Evolutionary conservation across 345 rosid species (phyloP), one percentile per base, ranked within the genome.

Genomic region (Dovyalis caffra): DNA sequence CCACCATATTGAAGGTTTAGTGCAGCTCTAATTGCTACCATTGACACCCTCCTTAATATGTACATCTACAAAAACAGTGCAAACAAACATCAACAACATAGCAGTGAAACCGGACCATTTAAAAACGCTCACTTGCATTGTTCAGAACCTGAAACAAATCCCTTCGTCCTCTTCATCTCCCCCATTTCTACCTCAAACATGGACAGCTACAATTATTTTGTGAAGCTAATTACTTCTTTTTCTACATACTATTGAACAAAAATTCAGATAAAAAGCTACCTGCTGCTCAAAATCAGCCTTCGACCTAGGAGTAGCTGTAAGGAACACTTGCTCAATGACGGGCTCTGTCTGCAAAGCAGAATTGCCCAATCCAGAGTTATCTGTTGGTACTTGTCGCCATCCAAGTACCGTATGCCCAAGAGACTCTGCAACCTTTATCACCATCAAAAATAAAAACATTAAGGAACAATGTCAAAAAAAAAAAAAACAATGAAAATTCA

Each of bases 21-120:
- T 0, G 98, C 97, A 72, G 97, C 91, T 71, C 95, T 87, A 66
- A 96, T 96, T n/a, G 98, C 95, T 71, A 86, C 97, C 99, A 96
- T 96, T 29, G 99, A 88, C 69, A 93, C 83, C 83, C 97, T 90
- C 75, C 99, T 76, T 62, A 96, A 86, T 73, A 96, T 93, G 77
- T 96, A 96, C 98, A 96, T 92, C 99, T 96, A 87, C 29, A 76
- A 64, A 56, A 83, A 62, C 60, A 84, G 57, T 11, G 32, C 20
- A 35, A 21, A 69, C 45, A 67, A 58, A 6, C 34, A 72, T 63
- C 61, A 73, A 64, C 33, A 31, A 0, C 31, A 0, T 1, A 58
- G 26, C 61, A n/a, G 28, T 56, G 61, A 28, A 23, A 56, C 61
- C 61, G n/a, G 61, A 23, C n/a, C 5, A 28, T 23, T n/a, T 23